Conservation (phyloP, 495 filamentous ascomycete genomes). For the Immersiella caudata region DNA sequence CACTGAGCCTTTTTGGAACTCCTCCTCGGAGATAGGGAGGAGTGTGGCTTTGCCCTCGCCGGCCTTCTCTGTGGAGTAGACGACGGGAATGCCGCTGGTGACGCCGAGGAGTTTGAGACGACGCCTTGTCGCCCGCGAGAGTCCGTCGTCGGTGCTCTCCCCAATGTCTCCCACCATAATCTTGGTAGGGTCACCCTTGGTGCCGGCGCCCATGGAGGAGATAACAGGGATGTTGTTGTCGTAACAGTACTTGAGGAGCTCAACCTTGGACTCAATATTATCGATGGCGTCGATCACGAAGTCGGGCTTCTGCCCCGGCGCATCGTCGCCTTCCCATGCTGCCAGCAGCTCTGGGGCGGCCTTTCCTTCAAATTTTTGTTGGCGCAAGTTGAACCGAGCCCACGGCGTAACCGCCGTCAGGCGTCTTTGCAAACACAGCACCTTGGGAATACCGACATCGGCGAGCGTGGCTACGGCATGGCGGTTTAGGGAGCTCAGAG, state of each 20-base stretch:
- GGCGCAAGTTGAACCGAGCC: slow-evolving; percentile 84
- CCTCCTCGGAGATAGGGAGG: slow-evolving; percentile 83
- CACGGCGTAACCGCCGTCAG: slow-evolving; percentile 87
- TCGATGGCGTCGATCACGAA: slow-evolving; percentile 97
- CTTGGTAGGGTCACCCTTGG: slow-evolving; percentile 94
- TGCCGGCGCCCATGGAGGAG: slow-evolving; percentile 95
- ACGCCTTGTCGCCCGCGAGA: slow-evolving; percentile 81
- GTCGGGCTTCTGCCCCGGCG: slow-evolving; percentile 64
- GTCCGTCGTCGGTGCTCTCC: slow-evolving; percentile 81
- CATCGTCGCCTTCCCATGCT: slow-evolving; percentile 58
- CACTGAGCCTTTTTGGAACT: slow-evolving; percentile 84
- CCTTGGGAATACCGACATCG: slow-evolving; percentile 95
- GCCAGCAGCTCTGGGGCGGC: slow-evolving; percentile 62
- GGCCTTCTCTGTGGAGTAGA: slow-evolving; percentile 91
- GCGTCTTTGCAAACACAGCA: slow-evolving; percentile 74
- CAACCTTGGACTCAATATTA: slow-evolving; percentile 96
- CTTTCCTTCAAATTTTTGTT: slow-evolving; percentile 76
- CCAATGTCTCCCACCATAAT: slow-evolving; percentile 92
- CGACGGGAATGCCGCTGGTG: slow-evolving; percentile 81
- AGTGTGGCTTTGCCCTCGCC: slow-evolving; percentile 90
- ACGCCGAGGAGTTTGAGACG: slow-evolving; percentile 78
- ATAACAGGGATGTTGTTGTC: slow-evolving; percentile 75
- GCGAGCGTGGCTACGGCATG: slow-evolving; percentile 92
- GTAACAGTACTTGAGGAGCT: slow-evolving; percentile 84
- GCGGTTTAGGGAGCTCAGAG: slow-evolving; percentile 86